Evolutionary conservation across 2,329 filamentous ascomycete genomes (phyloP).

Genomic region (Ceratocystis albifundus): DNA sequence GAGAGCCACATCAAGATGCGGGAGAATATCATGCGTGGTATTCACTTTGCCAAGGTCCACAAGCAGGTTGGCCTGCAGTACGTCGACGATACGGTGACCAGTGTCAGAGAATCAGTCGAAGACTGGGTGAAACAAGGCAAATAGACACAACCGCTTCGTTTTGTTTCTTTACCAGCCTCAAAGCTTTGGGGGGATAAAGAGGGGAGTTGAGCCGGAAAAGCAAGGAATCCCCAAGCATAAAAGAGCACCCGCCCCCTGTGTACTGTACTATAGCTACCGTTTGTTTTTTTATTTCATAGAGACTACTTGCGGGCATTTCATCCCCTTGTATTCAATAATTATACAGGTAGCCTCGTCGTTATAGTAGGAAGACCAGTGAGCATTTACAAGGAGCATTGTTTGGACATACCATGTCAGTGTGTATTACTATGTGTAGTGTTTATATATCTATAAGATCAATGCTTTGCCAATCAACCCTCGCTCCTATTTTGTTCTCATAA

Average conservation of each 20-base stretch:
- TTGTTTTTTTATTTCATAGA: conserved; percentile 21
- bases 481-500: background rate
- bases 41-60: conserved; percentile 64
- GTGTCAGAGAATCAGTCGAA: conserved; percentile 66
- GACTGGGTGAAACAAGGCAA: conserved; percentile 85
- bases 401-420: background rate
- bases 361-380: conserved; percentile 4
- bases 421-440: background rate
- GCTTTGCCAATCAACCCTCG: background rate
- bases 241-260: conserved; percentile 7
- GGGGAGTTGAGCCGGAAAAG: conserved; percentile 9
- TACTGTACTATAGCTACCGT: conserved; percentile 22
- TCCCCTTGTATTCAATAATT: conserved; percentile 19
- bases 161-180: background rate
- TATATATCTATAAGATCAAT: background rate
- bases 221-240: conserved; percentile 8
- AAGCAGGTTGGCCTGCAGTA: conserved; percentile 56
- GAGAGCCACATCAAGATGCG: conserved; percentile 66
- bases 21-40: conserved; percentile 56
- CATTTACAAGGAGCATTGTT: background rate
- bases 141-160: conserved; percentile 35
- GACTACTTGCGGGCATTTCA: conserved; percentile 18
- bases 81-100: conserved; percentile 69
- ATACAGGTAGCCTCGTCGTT: background rate
- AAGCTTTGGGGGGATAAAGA: background rate